These are phyloP conservation scores for Sphaerulina populicola DNA, from an alignment of 2,329 filamentous ascomycete genomes.

Conservation along the genomic window DNA sequence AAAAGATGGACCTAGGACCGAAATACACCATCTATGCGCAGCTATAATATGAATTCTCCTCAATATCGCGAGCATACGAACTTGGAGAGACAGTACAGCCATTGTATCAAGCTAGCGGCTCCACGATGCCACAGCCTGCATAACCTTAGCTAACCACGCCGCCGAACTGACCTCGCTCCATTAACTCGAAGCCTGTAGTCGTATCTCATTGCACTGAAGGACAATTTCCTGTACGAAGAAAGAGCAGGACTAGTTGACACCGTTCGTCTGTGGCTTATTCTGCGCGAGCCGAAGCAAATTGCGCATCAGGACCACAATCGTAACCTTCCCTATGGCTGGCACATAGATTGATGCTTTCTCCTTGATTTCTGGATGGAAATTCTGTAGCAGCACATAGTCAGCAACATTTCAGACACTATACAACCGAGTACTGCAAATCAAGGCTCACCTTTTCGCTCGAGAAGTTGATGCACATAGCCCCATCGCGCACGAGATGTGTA, in stretches of 20 bases:
- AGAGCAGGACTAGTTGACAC: neutral
- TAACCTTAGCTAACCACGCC: no score
- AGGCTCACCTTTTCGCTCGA: slow-evolving; percentile 66
- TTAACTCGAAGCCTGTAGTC: no score
- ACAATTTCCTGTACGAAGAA: no score
- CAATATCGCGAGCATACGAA: no score
- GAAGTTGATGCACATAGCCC: slow-evolving; percentile 98
- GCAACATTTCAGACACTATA: slow-evolving; percentile 1
- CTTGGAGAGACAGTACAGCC: no score
- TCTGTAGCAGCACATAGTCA: slow-evolving; percentile 39
- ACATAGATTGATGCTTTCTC: slow-evolving; percentile 96
- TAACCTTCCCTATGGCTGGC: slow-evolving; percentile 94
- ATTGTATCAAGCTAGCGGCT: no score
- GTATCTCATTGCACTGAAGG: no score
- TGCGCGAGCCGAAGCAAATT: slow-evolving; percentile 61
- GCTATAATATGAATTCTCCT: no score
- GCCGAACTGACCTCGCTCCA: no score
- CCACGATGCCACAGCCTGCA: no score
- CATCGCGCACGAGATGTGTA: slow-evolving; percentile 70
- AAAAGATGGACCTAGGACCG: no score
- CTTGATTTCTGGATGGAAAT: slow-evolving; percentile 84
- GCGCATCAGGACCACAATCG: slow-evolving; percentile 79
- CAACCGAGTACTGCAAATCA: neutral
- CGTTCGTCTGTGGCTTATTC: slow-evolving; percentile 14
- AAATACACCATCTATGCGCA: no score